Percentiles rank a stretch among this genome's conserved stretches.
Conservation (phyloP, 441 rosid genomes). For the Lepidium campestre region DNA sequence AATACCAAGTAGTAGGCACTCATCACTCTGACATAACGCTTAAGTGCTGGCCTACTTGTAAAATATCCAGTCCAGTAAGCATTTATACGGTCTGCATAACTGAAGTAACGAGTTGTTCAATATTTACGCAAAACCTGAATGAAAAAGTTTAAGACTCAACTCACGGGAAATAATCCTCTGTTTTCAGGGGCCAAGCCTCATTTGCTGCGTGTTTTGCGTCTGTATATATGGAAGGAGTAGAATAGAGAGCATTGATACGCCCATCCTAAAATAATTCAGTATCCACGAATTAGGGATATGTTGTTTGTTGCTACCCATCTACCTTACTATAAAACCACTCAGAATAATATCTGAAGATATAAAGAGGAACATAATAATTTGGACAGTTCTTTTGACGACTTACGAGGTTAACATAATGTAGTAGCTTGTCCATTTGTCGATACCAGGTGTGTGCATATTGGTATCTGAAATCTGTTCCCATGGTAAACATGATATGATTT, state of each 20-base stretch:
- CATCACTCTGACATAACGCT: conserved; percentile 89
- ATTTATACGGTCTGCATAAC: conserved; percentile 94
- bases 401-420: conserved; percentile 96
- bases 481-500: conserved; percentile 96
- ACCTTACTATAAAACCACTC: background rate
- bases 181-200: conserved; percentile 83
- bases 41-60: conserved; percentile 89
- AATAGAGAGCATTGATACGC: conserved; percentile 92
- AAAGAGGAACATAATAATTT: background rate
- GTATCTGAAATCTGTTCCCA: conserved; percentile 99
- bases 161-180: conserved; percentile 95
- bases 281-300: conserved; percentile 4
- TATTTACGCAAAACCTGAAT: conserved; percentile 14
- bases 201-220: conserved; percentile 89
- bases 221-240: conserved; percentile 97
- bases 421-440: conserved; percentile 91
- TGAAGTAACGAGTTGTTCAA: conserved; percentile 33
- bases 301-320: background rate
- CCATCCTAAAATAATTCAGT: conserved; percentile 63
- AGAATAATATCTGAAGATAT: background rate
- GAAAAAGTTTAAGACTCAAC: conserved; percentile 30
- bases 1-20: conserved; percentile 93
- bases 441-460: conserved; percentile 95
- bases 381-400: conserved; percentile 19
- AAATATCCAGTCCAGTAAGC: conserved; percentile 99